Evolutionary conservation across 495 filamentous ascomycete species (phyloP).

Genomic region (Penicillium nucicola): DNA sequence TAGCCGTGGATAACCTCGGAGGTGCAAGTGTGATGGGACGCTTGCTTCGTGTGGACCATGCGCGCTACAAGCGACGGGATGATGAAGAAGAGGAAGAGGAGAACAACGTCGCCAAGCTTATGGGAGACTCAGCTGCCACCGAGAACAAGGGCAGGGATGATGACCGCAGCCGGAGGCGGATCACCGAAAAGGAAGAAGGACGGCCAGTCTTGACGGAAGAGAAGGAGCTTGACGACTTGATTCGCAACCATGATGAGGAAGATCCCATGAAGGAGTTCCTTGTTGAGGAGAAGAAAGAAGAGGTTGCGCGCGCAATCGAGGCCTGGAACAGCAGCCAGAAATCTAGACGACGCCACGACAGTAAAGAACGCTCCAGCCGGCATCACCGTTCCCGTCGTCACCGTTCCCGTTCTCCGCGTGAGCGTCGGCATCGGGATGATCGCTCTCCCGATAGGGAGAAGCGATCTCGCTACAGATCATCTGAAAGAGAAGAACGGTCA

Average conservation of each 20-base stretch:
- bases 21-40: conserved; percentile 81
- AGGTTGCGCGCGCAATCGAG: conserved; percentile 68
- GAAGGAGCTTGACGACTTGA: conserved; percentile 69
- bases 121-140: conserved; percentile 27
- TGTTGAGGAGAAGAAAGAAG: conserved; percentile 83
- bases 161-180: conserved; percentile 45
- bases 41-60: conserved; percentile 84
- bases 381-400: conserved; percentile 61
- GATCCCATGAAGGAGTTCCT: conserved; percentile 96
- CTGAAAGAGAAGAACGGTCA: conserved; percentile 23
- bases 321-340: conserved; percentile 46
- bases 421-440: conserved; percentile 32
- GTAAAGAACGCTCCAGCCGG: conserved; percentile 41
- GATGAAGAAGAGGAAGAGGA: conserved; percentile 72
- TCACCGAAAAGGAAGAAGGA: conserved; percentile 29
- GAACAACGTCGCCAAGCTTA: conserved; percentile 43
- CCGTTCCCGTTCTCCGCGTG: conserved; percentile 34
- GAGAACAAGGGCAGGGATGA: conserved; percentile 30
- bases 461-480: conserved; percentile 26
- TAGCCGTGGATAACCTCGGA: conserved; percentile 93
- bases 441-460: conserved; percentile 32
- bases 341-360: conserved; percentile 33
- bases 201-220: conserved; percentile 63
- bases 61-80: conserved; percentile 82
- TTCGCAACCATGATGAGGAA: conserved; percentile 83